Conservation (phyloP, 225 moss, liverwort and hornwort genomes). For the Polytrichum formosum region DNA sequence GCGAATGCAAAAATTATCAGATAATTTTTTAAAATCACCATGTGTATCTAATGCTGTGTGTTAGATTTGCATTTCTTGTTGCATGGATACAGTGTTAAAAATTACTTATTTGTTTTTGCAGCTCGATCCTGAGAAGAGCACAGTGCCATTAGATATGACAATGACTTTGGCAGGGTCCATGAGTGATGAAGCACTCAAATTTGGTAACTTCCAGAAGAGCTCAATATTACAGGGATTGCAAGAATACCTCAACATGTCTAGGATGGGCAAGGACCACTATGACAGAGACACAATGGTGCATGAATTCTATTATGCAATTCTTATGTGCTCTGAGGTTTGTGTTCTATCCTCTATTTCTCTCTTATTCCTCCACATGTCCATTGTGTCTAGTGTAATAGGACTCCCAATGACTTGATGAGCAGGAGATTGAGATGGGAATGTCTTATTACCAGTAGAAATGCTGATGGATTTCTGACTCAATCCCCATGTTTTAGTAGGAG, state of each 20-base stretch:
- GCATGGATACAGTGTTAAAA: neutral
- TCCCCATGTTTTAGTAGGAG: neutral
- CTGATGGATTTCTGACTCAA: neutral
- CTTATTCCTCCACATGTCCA: neutral
- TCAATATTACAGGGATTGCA: slow-evolving; percentile 80
- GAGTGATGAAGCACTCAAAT: slow-evolving; percentile 66
- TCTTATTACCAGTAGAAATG: too few species aligned
- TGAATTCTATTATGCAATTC: slow-evolving; percentile 82
- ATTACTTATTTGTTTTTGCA: slow-evolving; percentile 12
- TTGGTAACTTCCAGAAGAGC: slow-evolving; percentile 81
- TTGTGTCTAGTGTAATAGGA: too few species aligned
- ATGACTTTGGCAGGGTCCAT: slow-evolving; percentile 63
- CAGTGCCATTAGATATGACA: slow-evolving; percentile 76
- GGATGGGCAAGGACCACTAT: slow-evolving; percentile 92
- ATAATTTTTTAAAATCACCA: too few species aligned
- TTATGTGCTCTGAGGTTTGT: slow-evolving; percentile 69
- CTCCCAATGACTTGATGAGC: too few species aligned
- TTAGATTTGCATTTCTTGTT: too few species aligned
- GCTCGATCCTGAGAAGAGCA: slow-evolving; percentile 84
- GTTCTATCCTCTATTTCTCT: neutral
- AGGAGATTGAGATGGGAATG: too few species aligned
- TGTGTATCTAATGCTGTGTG: too few species aligned
- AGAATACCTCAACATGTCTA: slow-evolving; percentile 81
- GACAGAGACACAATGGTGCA: slow-evolving; percentile 85
- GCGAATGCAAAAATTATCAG: too few species aligned